Evolutionary conservation across 176 grass and related monocot genomes (phyloP), one percentile per base, ranked within the genome.

Genomic region (Zizania latifolia): DNA sequence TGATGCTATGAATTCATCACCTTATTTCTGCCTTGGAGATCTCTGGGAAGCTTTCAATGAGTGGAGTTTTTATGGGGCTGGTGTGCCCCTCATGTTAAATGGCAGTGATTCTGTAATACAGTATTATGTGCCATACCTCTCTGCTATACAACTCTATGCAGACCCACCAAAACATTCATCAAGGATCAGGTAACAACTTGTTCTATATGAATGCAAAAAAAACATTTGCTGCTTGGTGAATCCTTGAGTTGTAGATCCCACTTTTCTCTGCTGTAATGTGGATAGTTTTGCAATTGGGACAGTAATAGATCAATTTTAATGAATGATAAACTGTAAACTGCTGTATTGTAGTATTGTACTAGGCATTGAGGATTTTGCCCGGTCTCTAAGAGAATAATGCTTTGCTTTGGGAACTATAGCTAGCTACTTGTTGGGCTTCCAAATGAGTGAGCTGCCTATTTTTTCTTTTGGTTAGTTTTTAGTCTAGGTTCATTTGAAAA

Each of bases 61-160:
- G 76, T 91, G 93, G 93, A 93, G 90, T 61, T 92, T 86, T 31
- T 97, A 97, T 70, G 93, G 93, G 12, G 87, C 82, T 61, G 93
- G 93, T 15, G 93, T 93, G 6, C 93, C 93, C 15, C 82, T 97
- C 22, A 21, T 93, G 74, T 83, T 97, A 62, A 90, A 86, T 75
- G 87, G 82, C 22, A 91, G 30, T 37, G 90, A 97, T 61, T 84
- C 75, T 60, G 90, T 97, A 23, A 84, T 90, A 70, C 93, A 97
- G 55, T 93, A 97, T 75, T 97, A 93, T 61, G 93, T 97, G 43
- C 93, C 93, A 2, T 97, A 86, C 63, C 90, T 97, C 37, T 97
- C 93, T 76, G 90, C 83, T 11, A 93, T 97, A 72, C 93, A 97
- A 69, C 30, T 97, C 9, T 97, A 87, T 70, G 76, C 81, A 10